These are phyloP conservation scores for Diaporthe humulicola DNA, from an alignment of 2,329 filamentous ascomycete genomes.

Conservation along the genomic window DNA sequence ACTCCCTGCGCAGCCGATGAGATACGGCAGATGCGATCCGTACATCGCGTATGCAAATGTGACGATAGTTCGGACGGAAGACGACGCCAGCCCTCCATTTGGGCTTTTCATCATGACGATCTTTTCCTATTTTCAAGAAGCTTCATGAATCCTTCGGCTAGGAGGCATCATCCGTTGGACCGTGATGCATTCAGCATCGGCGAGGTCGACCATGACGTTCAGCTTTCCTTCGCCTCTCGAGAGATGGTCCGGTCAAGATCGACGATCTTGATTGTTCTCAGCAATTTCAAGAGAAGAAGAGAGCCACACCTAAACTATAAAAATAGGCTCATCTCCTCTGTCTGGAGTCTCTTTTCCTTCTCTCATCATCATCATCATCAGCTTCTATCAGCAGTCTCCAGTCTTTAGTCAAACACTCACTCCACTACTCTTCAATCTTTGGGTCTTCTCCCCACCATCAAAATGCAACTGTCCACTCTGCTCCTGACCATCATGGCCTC, in stretches of 20 bases:
- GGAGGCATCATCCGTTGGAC: slow-evolving; percentile 10
- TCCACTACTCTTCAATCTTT: background rate
- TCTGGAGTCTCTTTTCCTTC: background rate
- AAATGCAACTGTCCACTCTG: slow-evolving; percentile 34
- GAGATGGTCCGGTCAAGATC: background rate
- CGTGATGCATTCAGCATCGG: background rate
- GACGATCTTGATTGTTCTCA: slow-evolving; percentile 14
- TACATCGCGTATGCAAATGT: background rate
- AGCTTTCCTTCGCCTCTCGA: background rate
- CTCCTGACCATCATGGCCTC: slow-evolving; percentile 36
- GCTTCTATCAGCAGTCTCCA: slow-evolving; percentile 9
- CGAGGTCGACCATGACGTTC: background rate
- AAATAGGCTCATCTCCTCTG: background rate
- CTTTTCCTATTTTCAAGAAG: slow-evolving; percentile 15
- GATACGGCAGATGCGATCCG: slow-evolving; percentile 5
- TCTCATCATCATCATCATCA: slow-evolving; percentile 6
- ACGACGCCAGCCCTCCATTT: background rate
- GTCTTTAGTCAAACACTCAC: slow-evolving; percentile 17
- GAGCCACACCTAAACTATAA: background rate
- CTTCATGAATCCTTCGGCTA: slow-evolving; percentile 16
- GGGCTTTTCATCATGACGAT: background rate
- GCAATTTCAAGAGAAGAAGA: background rate
- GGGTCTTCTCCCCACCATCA: background rate
- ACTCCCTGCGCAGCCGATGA: background rate
- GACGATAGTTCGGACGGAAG: slow-evolving; percentile 8